Percentiles rank a stretch among this genome's conserved stretches.
phyloP scores from a whole-genome alignment of 768 basidiomycete genomes.

The Panellus pusillus region DNA sequence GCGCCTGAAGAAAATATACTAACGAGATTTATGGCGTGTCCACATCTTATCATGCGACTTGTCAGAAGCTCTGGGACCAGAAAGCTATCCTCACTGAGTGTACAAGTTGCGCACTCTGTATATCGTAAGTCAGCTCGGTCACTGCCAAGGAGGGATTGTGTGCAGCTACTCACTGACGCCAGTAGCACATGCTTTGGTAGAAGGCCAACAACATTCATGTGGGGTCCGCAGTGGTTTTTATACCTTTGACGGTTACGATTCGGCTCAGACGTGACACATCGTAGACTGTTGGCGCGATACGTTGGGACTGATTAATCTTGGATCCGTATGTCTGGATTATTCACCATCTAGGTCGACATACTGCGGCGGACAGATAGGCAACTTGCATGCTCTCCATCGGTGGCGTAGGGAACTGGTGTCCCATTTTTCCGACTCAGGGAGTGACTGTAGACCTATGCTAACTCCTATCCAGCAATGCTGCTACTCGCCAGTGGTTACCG shows the following conservation, averaged over 20 bases:
- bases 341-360: constrained; percentile 3
- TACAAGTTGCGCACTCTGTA: constrained; percentile 20
- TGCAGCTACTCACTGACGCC: constrained; percentile 18
- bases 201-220: neutral
- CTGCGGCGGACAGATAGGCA: constrained; percentile 9
- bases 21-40: constrained; percentile 20
- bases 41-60: constrained; percentile 12
- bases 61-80: neutral
- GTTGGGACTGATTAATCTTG: constrained; percentile 14
- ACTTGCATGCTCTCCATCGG: constrained; percentile 1
- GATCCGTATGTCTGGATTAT: constrained; percentile 14
- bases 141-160: neutral
- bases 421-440: too few species aligned
- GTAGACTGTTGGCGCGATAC: constrained; percentile 22
- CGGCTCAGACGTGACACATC: constrained; percentile 20
- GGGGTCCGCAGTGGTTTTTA: constrained; percentile 10
- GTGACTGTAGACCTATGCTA: neutral
- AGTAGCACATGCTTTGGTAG: constrained; percentile 16
- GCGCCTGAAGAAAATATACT: neutral
- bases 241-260: constrained; percentile 15
- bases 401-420: neutral
- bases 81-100: constrained; percentile 9
- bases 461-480: neutral
- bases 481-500: constrained; percentile 15
- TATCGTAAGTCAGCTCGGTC: constrained; percentile 1